phyloP scores from a whole-genome alignment of 2,329 filamentous ascomycete species.

The Rhynchosporium secalis region DNA sequence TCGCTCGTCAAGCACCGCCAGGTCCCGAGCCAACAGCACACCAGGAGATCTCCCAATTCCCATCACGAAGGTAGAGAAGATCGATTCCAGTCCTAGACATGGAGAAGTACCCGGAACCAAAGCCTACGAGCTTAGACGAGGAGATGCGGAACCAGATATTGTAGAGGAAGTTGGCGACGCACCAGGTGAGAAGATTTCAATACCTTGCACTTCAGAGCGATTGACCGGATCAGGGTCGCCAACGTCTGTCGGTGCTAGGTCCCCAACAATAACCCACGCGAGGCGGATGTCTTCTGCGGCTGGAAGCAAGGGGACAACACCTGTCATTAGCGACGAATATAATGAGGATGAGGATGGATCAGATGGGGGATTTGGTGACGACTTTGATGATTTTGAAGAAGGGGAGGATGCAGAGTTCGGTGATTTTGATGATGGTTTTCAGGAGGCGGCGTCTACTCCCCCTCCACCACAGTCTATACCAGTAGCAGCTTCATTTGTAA shows the following conservation, averaged over 20 bases:
- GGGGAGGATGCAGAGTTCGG: constrained; percentile 51
- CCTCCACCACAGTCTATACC: constrained; percentile 41
- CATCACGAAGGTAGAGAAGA: constrained; percentile 57
- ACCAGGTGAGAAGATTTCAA: constrained; percentile 54
- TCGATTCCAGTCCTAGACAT: constrained; percentile 56
- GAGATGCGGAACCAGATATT: constrained; percentile 61
- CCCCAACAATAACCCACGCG: constrained; percentile 43
- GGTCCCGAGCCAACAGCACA: constrained; percentile 36
- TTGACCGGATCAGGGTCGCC: constrained; percentile 63
- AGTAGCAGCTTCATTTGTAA: constrained; percentile 46
- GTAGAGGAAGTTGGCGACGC: constrained; percentile 50
- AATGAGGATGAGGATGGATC: constrained; percentile 56
- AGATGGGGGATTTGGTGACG: constrained; percentile 57
- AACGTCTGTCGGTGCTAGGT: constrained; percentile 52
- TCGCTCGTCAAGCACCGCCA: constrained; percentile 26
- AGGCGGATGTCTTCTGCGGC: constrained; percentile 40
- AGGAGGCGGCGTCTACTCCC: constrained; percentile 51
- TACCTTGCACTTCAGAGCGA: constrained; percentile 46
- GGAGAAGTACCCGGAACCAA: constrained; percentile 62
- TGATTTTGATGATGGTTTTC: constrained; percentile 64
- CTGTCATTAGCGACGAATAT: constrained; percentile 55
- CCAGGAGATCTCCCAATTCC: constrained; percentile 51
- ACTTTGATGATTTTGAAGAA: constrained; percentile 70
- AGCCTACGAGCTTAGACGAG: constrained; percentile 55
- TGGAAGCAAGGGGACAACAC: constrained; percentile 33